phyloP scores from a whole-genome alignment of 108 stramenopile species.

The Cyclostephanos tholiformis region DNA sequence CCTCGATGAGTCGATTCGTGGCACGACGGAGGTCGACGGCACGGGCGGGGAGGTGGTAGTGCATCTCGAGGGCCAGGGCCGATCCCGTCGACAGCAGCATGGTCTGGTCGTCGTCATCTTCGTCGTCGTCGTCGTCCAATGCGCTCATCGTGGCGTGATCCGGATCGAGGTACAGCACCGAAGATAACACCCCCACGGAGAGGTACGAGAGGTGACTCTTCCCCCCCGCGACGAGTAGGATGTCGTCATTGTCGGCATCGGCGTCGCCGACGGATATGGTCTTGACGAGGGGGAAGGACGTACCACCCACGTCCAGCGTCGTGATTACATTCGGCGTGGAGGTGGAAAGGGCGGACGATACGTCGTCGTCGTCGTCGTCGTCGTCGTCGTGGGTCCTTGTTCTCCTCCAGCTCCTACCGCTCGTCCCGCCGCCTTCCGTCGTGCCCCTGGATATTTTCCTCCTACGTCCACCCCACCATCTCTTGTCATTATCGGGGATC shows the following conservation, averaged over 20 bases:
- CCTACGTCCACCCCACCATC: too few species aligned
- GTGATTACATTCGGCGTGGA: too few species aligned
- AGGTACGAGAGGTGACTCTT: constrained; percentile 32
- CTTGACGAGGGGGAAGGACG: constrained; percentile 4
- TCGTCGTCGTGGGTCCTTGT: too few species aligned
- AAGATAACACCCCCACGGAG: constrained; percentile 23
- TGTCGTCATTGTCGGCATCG: neutral
- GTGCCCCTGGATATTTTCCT: too few species aligned
- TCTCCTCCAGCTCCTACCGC: too few species aligned
- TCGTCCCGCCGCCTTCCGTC: too few species aligned
- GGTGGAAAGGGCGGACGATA: too few species aligned
- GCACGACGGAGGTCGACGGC: constrained; percentile 34
- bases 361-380: too few species aligned
- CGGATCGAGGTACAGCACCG: constrained; percentile 34
- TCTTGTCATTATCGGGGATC: too few species aligned
- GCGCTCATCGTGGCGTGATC: neutral
- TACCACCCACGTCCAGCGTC: neutral
- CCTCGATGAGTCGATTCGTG: constrained; percentile 14
- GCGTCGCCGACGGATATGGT: neutral
- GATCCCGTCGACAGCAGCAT: neutral
- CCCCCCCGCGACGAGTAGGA: constrained; percentile 27
- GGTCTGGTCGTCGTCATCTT: constrained; percentile 8
- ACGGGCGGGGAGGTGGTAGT: constrained; percentile 35
- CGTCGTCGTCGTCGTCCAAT: neutral
- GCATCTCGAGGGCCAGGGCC: constrained; percentile 34